A percentile compares a stretch with the other conserved stretches of the same genome.
Evolutionary conservation across 768 basidiomycete species (phyloP).

Genomic region (Albatrellus ellisii): DNA sequence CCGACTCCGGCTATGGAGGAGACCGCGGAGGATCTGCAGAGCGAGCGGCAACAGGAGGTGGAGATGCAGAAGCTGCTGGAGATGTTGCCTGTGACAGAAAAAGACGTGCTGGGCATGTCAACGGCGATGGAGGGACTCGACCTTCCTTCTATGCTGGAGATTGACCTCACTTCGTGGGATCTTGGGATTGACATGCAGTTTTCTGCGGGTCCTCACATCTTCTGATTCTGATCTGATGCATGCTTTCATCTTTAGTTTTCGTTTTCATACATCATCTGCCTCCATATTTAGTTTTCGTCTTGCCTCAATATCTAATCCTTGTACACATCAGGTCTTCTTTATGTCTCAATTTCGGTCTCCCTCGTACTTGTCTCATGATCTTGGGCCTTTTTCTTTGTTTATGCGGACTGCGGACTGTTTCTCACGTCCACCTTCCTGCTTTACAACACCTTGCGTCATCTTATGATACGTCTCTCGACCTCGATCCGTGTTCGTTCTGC

Average conservation of each 20-base stretch:
- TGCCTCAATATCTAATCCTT: constrained; percentile 5
- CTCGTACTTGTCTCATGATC: no score
- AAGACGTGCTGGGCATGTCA: constrained; percentile 14
- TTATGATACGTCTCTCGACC: not conserved
- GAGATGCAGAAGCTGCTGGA: constrained; percentile 54
- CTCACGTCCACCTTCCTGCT: not conserved
- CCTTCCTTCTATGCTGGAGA: constrained; percentile 19
- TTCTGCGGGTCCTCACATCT: not conserved
- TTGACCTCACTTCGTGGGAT: constrained; percentile 14
- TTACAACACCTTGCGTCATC: constrained; percentile 4
- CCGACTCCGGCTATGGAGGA: constrained; percentile 14
- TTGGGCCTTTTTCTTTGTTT: not conserved
- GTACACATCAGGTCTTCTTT: constrained; percentile 1
- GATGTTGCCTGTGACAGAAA: constrained; percentile 28
- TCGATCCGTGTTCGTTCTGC: no score
- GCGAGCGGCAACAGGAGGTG: constrained; percentile 18
- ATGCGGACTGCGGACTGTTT: not conserved
- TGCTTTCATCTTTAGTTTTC: constrained; percentile 9
- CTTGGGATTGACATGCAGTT: not conserved
- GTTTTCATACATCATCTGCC: constrained; percentile 8
- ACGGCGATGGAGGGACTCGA: constrained; percentile 11
- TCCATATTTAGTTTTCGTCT: not conserved
- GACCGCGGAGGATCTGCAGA: constrained; percentile 13
- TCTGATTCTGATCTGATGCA: not conserved
- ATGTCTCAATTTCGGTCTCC: constrained; percentile 1